These are phyloP conservation scores for Salix caprea DNA, from an alignment of 345 rosid genomes.

Conservation along the genomic window DNA sequence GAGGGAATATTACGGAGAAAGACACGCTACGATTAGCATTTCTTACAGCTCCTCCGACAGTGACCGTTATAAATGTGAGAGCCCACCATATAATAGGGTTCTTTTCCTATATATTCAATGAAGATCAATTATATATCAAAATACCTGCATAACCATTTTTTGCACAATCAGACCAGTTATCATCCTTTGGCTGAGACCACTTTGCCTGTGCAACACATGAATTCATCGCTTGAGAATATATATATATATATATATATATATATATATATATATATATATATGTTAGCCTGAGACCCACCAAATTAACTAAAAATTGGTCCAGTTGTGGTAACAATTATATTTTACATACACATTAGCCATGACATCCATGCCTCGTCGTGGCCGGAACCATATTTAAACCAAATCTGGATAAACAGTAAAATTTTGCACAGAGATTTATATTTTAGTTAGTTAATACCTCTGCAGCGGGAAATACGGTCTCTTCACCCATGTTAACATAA, in stretches of 20 bases:
- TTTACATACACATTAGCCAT: background rate
- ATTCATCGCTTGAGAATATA: background rate
- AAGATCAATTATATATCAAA: too few species aligned
- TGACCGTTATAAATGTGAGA: conserved; percentile 29
- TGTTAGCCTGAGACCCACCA: too few species aligned
- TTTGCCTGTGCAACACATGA: conserved; percentile 6
- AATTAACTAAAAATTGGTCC: too few species aligned
- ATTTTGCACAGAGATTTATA: too few species aligned
- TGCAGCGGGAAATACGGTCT: conserved; percentile 68
- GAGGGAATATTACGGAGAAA: too few species aligned
- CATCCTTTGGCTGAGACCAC: conserved; percentile 45
- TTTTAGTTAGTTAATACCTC: conserved; percentile 27
- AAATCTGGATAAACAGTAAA: too few species aligned
- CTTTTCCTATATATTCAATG: conserved; percentile 18
- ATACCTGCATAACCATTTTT: conserved; percentile 69
- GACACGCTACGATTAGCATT: conserved; percentile 39
- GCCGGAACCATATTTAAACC: too few species aligned
- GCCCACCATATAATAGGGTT: conserved; percentile 74
- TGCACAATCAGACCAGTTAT: conserved; percentile 78
- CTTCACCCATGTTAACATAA: conserved; percentile 63
- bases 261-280: too few species aligned
- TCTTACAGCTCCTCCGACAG: conserved; percentile 81
- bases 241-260: too few species aligned
- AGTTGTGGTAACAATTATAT: too few species aligned
- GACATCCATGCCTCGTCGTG: too few species aligned